Evolutionary conservation across 805 yeast genomes (phyloP).

Genomic region (Candida mattraensis): DNA sequence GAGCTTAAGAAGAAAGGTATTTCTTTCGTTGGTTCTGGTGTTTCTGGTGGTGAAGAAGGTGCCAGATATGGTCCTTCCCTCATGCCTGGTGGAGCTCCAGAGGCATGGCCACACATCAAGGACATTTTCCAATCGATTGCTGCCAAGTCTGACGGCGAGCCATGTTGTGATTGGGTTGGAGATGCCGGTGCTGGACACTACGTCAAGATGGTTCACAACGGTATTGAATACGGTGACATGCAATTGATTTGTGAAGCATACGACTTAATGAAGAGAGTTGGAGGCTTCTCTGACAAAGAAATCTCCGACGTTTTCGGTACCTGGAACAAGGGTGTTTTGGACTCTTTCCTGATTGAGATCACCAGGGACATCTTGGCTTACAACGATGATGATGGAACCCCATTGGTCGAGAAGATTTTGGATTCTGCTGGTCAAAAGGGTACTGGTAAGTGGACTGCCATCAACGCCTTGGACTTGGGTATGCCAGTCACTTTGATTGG

Average conservation of each 20-base stretch:
- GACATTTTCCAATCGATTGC: conserved; percentile 93
- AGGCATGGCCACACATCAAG: conserved; percentile 99
- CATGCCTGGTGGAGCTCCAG: conserved; percentile 99
- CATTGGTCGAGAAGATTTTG: conserved; percentile 93
- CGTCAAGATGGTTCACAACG: conserved; percentile 99
- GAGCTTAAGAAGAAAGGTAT: conserved; percentile 87
- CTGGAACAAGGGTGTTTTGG: conserved; percentile 98
- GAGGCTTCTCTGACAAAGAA: conserved; percentile 87
- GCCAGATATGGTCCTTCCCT: conserved; percentile 98
- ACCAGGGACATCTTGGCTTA: conserved; percentile 91
- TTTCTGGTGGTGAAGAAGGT: conserved; percentile 99
- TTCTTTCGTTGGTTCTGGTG: conserved; percentile 97
- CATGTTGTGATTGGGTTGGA: conserved; percentile 99
- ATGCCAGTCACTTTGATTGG: conserved; percentile 98
- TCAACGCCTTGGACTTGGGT: conserved; percentile 95
- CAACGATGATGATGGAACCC: conserved; percentile 87
- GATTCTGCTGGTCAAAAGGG: conserved; percentile 99
- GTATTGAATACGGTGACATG: conserved; percentile 99
- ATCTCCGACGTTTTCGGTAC: conserved; percentile 86
- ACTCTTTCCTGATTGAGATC: conserved; percentile 94
- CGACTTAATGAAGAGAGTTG: conserved; percentile 92
- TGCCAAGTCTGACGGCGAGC: conserved; percentile 97
- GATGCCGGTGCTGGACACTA: conserved; percentile 99
- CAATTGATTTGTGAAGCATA: conserved; percentile 98
- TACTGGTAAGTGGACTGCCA: conserved; percentile 99